These are phyloP conservation scores for Fusarium citri DNA, from an alignment of 2,329 filamentous ascomycete genomes.

Conservation along the genomic window DNA sequence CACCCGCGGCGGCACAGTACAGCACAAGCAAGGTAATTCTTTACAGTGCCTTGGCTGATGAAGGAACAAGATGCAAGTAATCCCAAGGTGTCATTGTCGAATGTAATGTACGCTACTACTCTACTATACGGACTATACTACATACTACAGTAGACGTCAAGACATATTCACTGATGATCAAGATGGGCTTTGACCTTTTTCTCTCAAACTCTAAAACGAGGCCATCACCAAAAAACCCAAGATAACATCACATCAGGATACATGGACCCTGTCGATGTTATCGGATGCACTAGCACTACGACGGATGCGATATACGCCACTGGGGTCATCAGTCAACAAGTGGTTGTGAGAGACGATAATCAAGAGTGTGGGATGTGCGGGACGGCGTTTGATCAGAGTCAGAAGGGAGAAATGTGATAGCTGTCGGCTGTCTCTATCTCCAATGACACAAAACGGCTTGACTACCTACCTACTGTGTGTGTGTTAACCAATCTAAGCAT, in stretches of 20 bases:
- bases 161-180: not conserved
- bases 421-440: not conserved
- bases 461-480: too few species aligned
- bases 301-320: conserved; percentile 33
- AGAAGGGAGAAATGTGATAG: conserved; percentile 17
- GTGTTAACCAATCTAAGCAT: not conserved
- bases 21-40: conserved; percentile 3
- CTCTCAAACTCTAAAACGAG: conserved; percentile 12
- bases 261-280: conserved; percentile 29
- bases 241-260: not conserved
- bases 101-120: conserved; percentile 2
- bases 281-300: conserved; percentile 14
- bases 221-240: conserved; percentile 2
- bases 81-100: conserved; percentile 21
- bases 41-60: conserved; percentile 7
- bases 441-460: conserved; percentile 7
- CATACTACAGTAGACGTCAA: not conserved
- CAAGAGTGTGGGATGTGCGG: conserved; percentile 30
- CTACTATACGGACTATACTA: not conserved
- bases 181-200: not conserved
- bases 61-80: conserved; percentile 25
- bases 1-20: conserved; percentile 34
- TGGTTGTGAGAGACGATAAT: conserved; percentile 17
- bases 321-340: conserved; percentile 5
- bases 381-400: conserved; percentile 14